Evolutionary conservation across 768 basidiomycete genomes (phyloP), one percentile per base, ranked within the genome.

Genomic region (Calocybe cyanea): DNA sequence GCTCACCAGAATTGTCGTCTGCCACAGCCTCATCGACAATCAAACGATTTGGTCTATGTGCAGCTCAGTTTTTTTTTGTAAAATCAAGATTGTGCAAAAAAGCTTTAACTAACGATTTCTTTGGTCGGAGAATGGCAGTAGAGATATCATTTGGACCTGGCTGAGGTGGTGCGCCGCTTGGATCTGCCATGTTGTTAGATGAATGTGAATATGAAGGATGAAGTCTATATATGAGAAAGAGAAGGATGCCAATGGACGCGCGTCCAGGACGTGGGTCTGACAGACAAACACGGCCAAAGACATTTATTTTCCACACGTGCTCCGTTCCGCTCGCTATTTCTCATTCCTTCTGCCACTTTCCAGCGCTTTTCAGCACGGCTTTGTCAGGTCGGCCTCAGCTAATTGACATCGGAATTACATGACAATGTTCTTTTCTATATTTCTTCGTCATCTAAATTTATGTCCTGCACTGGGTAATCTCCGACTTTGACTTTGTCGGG

Each of bases 1-100:
- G 43, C 79, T 61, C 59, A 86, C 89, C 89, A 65, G 92, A 95
- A 76, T 98, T 99, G 63, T 99, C 96, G 67, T 99, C 96, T 28
- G 86, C 75, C 13, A 85, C 77, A 28, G 92, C 83, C 63, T 99
- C 96, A 60, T 98, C 95, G 54, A 97, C 94, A 60, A 98, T 89
- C 52, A 99, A 80, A 63, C 95, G 92, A 75, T 97, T 96, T 24
- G 96, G 95, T 18, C 94, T 98, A 58, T 3, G 57, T 42, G 51
- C 46, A 14, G 39, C 46, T 28, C 53, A 48, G n/a, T 52, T 25
- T 58, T 44, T 44, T 50, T 53, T 57, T 62, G 40, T 51, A 41
- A 35, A 46, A 45, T 4, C 38, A 30, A 32, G 43, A 23, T 37
- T 31, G 33, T 34, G 51, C 20, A 36, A 36, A 51, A 44, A 23